Evolutionary conservation across 768 basidiomycete genomes (phyloP).

Genomic region (Pulveroboletus frians): DNA sequence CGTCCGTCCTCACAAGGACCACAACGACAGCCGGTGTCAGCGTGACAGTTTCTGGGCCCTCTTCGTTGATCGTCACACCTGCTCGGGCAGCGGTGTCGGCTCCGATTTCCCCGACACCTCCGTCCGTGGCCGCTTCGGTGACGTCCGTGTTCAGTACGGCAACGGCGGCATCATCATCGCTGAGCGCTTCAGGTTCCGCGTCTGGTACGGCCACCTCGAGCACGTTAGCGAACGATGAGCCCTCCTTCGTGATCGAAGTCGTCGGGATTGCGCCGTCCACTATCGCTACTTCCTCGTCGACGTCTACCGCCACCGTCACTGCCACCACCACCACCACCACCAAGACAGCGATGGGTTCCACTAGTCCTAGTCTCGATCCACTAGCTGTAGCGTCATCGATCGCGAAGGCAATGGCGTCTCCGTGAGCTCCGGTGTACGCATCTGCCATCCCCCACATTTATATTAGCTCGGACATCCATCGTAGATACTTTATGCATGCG

Average conservation of each 20-base stretch:
- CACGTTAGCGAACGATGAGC: slow-evolving; percentile 1
- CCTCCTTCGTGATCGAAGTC: slow-evolving; percentile 23
- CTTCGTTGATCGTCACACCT: slow-evolving; percentile 4
- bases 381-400: slow-evolving; percentile 19
- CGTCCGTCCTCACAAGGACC: slow-evolving; percentile 21
- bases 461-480: background rate
- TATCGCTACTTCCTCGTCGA: background rate
- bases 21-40: slow-evolving; percentile 18
- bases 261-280: slow-evolving; percentile 9
- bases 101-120: slow-evolving; percentile 3
- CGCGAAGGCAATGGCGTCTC: slow-evolving; percentile 4
- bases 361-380: slow-evolving; percentile 8
- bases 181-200: background rate
- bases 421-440: background rate
- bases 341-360: background rate
- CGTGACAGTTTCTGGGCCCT: slow-evolving; percentile 3
- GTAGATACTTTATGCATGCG: no score
- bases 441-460: background rate
- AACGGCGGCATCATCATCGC: slow-evolving; percentile 3
- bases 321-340: background rate
- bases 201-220: background rate
- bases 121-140: background rate
- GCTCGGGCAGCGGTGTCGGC: slow-evolving; percentile 16
- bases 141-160: background rate
- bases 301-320: background rate